A percentile compares a stretch with the other conserved stretches of the same genome.
These are phyloP conservation scores for Phanerochaete carnosa DNA, from an alignment of 768 basidiomycete genomes.

Conservation along the genomic window DNA sequence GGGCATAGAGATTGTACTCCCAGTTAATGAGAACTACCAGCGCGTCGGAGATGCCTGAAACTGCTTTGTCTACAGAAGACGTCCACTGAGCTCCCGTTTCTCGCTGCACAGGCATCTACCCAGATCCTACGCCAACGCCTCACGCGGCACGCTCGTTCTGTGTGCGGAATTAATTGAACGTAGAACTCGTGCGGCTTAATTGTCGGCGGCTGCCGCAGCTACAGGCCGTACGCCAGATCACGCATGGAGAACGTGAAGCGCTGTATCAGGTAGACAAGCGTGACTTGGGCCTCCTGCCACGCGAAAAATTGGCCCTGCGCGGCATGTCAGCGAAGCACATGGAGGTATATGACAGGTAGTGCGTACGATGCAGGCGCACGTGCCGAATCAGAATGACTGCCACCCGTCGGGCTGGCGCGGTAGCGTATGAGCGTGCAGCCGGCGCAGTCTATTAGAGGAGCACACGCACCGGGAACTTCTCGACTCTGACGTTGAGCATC, in stretches of 20 bases:
- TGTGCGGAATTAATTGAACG: constrained; percentile 31
- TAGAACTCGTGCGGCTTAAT: constrained; percentile 43
- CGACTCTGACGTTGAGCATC: constrained; percentile 46
- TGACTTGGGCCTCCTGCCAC: constrained; percentile 43
- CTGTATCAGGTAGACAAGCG: constrained; percentile 38
- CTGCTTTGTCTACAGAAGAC: too few species aligned
- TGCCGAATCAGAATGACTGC: constrained; percentile 36
- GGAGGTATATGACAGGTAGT: too few species aligned
- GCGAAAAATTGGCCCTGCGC: constrained; percentile 39
- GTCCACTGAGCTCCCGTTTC: too few species aligned
- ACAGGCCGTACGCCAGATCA: constrained; percentile 39
- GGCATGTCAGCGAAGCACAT: not conserved
- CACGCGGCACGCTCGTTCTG: constrained; percentile 17
- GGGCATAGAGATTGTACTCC: too few species aligned
- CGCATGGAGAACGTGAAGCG: constrained; percentile 41
- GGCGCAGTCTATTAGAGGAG: not conserved
- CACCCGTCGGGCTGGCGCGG: constrained; percentile 35
- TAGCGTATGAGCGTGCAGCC: not conserved
- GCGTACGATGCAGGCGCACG: constrained; percentile 23
- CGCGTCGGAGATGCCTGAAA: too few species aligned
- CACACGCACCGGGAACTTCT: constrained; percentile 34
- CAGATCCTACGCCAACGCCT: too few species aligned
- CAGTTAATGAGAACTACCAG: too few species aligned
- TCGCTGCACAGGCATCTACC: too few species aligned
- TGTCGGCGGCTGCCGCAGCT: constrained; percentile 42